Conservation (phyloP, 2,329 filamentous ascomycete species). For the Simplicillium sp. region DNA sequence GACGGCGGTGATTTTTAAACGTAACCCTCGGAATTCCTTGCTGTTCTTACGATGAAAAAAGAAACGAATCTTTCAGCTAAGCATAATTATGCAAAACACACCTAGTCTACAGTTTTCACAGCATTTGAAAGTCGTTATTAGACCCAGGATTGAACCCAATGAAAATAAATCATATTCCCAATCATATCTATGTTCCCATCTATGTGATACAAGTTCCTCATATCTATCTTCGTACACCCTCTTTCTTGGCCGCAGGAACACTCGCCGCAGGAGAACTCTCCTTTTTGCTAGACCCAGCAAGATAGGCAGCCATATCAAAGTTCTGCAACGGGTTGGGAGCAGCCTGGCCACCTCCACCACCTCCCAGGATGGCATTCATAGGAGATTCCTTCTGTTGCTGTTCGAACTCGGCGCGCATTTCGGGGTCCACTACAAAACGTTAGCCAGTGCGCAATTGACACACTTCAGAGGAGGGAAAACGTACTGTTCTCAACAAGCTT, state of each 20-base stretch:
- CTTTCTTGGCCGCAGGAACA: slow-evolving; percentile 21
- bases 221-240: slow-evolving; percentile 27
- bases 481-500: slow-evolving; percentile 92
- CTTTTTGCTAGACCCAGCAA: slow-evolving; percentile 45
- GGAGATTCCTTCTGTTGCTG: slow-evolving; percentile 73
- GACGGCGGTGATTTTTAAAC: slow-evolving; percentile 19
- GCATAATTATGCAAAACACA: no score
- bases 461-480: slow-evolving; percentile 26
- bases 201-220: neutral
- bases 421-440: slow-evolving; percentile 75
- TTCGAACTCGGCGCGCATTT: slow-evolving; percentile 87
- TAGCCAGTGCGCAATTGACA: slow-evolving; percentile 8
- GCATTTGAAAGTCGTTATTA: no score
- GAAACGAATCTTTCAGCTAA: no score
- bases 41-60: no score
- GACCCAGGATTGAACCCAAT: neutral
- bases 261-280: slow-evolving; percentile 15
- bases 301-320: slow-evolving; percentile 55
- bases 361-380: slow-evolving; percentile 46
- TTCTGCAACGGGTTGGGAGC: slow-evolving; percentile 36
- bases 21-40: neutral
- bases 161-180: neutral
- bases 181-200: neutral
- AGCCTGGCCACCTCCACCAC: slow-evolving; percentile 16
- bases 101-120: no score